These are phyloP conservation scores for Chimonanthus salicifolius DNA, from an alignment of 164 flowering plant genomes.

Conservation along the genomic window DNA sequence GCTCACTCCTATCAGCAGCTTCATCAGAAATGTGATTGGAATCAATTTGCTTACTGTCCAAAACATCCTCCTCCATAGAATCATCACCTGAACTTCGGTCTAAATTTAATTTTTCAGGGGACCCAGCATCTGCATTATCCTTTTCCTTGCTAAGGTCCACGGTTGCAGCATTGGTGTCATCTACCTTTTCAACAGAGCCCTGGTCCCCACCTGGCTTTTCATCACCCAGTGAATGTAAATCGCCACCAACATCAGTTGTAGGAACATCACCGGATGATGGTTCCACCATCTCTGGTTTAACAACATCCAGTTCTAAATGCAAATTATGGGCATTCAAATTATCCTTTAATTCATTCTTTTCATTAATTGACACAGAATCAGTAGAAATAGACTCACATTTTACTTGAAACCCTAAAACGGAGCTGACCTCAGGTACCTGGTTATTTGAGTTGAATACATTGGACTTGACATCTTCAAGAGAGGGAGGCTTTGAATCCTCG, in stretches of 20 bases:
- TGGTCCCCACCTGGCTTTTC: slow-evolving; percentile 51
- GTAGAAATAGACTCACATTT: slow-evolving; percentile 87
- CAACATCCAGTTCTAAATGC: slow-evolving; percentile 70
- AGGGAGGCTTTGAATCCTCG: slow-evolving; percentile 22
- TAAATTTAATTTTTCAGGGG: slow-evolving; percentile 64
- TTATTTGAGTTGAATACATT: slow-evolving; percentile 33
- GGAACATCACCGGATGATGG: slow-evolving; percentile 60
- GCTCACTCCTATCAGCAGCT: slow-evolving; percentile 34
- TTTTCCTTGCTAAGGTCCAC: slow-evolving; percentile 41
- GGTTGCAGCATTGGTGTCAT: slow-evolving; percentile 33
- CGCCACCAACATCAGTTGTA: slow-evolving; percentile 37
- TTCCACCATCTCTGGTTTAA: slow-evolving; percentile 65
- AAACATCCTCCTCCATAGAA: slow-evolving; percentile 78
- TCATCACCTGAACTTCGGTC: slow-evolving; percentile 83
- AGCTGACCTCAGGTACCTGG: slow-evolving; percentile 96
- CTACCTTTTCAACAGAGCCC: slow-evolving; percentile 22
- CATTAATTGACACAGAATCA: slow-evolving; percentile 84
- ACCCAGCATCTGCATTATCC: slow-evolving; percentile 47
- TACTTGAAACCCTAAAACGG: slow-evolving; percentile 75
- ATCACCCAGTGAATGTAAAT: slow-evolving; percentile 57
- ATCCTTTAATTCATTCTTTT: slow-evolving; percentile 89
- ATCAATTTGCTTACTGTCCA: slow-evolving; percentile 59
- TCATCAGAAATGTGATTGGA: slow-evolving; percentile 37
- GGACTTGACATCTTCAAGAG: slow-evolving; percentile 21
- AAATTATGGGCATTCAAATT: slow-evolving; percentile 86